Percentiles rank a stretch among this genome's conserved stretches.
Conservation (phyloP, 495 filamentous ascomycete species). For the Schizothecium vesticola region DNA sequence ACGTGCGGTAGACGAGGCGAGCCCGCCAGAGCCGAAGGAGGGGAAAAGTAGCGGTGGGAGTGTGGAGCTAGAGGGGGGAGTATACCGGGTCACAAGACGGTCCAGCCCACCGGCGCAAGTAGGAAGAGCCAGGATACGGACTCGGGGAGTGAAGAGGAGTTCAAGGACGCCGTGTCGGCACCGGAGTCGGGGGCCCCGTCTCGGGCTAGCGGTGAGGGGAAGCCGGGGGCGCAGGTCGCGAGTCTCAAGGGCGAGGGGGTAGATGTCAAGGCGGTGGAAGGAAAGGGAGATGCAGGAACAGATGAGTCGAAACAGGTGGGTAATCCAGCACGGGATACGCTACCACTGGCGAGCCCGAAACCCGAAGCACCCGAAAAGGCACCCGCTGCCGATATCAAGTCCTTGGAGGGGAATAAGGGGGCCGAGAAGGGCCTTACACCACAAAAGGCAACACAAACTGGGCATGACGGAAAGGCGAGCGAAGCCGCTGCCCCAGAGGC, state of each 20-base stretch:
- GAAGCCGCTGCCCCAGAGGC: constrained; percentile 14
- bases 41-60: neutral
- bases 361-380: neutral
- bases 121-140: constrained; percentile 6
- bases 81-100: neutral
- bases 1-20: neutral
- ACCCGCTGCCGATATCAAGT: constrained; percentile 16
- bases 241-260: constrained; percentile 6
- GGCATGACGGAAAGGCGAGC: constrained; percentile 29
- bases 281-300: neutral
- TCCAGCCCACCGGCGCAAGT: neutral
- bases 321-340: neutral
- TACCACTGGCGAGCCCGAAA: neutral
- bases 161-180: constrained; percentile 38
- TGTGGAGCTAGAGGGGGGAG: neutral
- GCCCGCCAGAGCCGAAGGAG: neutral
- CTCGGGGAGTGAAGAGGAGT: constrained; percentile 27
- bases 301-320: neutral
- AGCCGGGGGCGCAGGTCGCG: neutral
- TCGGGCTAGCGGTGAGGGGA: constrained; percentile 9
- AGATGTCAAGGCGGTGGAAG: constrained; percentile 11
- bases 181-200: constrained; percentile 31
- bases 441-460: constrained; percentile 15
- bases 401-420: constrained; percentile 12
- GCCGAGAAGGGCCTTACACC: neutral